Conservation (phyloP, 106 monocot genomes). For the Dendrobium catenatum region DNA sequence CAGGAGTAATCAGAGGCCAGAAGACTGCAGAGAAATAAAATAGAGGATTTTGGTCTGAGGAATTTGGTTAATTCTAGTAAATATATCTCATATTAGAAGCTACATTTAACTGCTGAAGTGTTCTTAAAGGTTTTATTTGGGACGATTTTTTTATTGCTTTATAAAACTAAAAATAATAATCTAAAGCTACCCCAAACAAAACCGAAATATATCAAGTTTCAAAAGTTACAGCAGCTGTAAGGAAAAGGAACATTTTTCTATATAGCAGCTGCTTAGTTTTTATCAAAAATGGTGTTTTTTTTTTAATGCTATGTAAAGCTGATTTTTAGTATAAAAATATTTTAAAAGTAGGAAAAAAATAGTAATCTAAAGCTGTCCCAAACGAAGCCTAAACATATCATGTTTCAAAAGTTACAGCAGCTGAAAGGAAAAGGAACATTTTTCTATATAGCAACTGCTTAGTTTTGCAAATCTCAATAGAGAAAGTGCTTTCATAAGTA, state of each 20-base stretch:
- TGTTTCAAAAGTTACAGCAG: not conserved
- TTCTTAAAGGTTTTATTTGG: not conserved
- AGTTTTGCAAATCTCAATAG: not conserved
- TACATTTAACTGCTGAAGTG: not conserved
- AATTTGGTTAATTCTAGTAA: not conserved
- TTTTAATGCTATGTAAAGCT: too few relatives aligned
- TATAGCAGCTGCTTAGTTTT: not conserved
- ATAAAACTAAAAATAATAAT: too few relatives aligned
- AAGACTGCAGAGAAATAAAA: conserved; percentile 21
- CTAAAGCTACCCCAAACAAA: too few relatives aligned
- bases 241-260: not conserved
- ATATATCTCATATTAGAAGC: not conserved
- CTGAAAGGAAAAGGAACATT: too few relatives aligned
- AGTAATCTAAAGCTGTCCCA: too few relatives aligned
- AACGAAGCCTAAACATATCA: not conserved
- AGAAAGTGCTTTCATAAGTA: not conserved
- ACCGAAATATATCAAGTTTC: not conserved
- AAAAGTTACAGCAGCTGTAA: not conserved
- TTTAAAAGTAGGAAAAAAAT: too few relatives aligned
- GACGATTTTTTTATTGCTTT: too few relatives aligned
- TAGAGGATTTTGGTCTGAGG: not conserved
- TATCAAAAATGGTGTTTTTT: not conserved
- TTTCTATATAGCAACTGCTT: not conserved
- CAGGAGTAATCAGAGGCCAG: conserved; percentile 49
- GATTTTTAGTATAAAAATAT: too few relatives aligned